Percentiles rank a stretch among this genome's conserved stretches.
Evolutionary conservation across 202 grass and related monocot species (phyloP).

Genomic region (Eragrostis tef): DNA sequence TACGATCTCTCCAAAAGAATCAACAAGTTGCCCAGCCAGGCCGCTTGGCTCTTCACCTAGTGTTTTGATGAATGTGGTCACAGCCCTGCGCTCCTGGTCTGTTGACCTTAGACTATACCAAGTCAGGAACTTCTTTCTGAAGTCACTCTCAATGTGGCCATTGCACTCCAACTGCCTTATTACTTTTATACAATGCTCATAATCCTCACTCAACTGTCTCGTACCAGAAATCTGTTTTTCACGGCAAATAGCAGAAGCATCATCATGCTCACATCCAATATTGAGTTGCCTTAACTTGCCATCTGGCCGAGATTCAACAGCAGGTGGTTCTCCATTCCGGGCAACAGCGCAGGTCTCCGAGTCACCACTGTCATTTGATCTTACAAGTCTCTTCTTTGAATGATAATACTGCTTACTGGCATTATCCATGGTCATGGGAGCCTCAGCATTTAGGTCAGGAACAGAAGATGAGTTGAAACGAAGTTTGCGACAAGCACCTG

Average conservation of each 20-base stretch:
- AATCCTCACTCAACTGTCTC: conserved; percentile 68
- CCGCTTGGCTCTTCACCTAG: conserved; percentile 70
- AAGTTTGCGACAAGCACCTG: conserved; percentile 71
- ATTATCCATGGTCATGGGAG: conserved; percentile 51
- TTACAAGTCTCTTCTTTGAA: conserved; percentile 57
- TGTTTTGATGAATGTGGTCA: conserved; percentile 76
- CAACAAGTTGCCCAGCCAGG: conserved; percentile 82
- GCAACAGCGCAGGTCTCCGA: conserved; percentile 73
- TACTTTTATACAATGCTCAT: conserved; percentile 90
- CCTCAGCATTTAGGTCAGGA: conserved; percentile 82
- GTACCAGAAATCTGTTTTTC: conserved; percentile 38
- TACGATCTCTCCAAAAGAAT: conserved; percentile 80
- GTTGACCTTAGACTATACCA: conserved; percentile 90
- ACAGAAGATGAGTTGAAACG: conserved; percentile 70
- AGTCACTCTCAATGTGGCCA: conserved; percentile 74
- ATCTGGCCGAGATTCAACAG: conserved; percentile 62
- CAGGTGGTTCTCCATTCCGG: conserved; percentile 53
- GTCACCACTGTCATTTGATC: conserved; percentile 74
- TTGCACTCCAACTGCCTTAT: conserved; percentile 76
- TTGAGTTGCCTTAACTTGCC: conserved; percentile 38
- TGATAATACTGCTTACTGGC: conserved; percentile 48
- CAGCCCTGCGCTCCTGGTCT: conserved; percentile 72
- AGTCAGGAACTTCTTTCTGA: conserved; percentile 96
- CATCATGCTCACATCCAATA: conserved; percentile 57
- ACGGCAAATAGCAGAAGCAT: conserved; percentile 52